Conservation (phyloP, 202 grass and related monocot species). For the Cymbopogon flexuosus region DNA sequence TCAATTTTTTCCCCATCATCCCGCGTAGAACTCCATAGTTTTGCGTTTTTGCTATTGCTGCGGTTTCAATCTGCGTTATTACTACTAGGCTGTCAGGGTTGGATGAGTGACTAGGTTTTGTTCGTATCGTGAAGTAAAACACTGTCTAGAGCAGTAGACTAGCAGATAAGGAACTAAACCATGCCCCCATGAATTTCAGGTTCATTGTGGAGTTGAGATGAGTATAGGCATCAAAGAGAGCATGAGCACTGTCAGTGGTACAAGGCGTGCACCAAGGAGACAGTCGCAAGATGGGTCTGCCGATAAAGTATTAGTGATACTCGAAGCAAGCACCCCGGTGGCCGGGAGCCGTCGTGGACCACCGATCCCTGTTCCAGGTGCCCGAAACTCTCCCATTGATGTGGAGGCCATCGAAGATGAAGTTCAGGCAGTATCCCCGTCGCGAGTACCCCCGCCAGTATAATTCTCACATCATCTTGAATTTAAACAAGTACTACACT, state of each 20-base stretch:
- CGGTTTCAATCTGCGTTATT: neutral
- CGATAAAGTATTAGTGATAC: constrained; percentile 41
- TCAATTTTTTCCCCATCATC: neutral
- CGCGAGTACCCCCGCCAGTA: constrained; percentile 48
- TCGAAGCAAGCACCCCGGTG: constrained; percentile 10
- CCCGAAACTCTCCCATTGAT: constrained; percentile 46
- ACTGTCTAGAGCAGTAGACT: neutral
- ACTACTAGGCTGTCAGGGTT: neutral
- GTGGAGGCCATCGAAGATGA: constrained; percentile 62
- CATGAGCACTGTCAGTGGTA: constrained; percentile 31
- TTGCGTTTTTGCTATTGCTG: too few species aligned
- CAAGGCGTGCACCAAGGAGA: constrained; percentile 15
- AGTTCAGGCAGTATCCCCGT: constrained; percentile 39
- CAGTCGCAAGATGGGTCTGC: constrained; percentile 15
- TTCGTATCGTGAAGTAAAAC: neutral
- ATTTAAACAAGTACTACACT: neutral
- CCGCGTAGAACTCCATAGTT: too few species aligned
- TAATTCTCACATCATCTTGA: neutral
- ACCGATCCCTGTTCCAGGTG: constrained; percentile 8
- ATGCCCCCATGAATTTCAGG: constrained; percentile 27
- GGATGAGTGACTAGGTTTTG: neutral
- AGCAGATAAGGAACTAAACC: neutral
- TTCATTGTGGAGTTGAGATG: neutral
- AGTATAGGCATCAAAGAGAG: constrained; percentile 10
- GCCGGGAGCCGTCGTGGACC: neutral